phyloP scores from a whole-genome alignment of 805 yeast genomes.

The Starmerella vaccinii region DNA sequence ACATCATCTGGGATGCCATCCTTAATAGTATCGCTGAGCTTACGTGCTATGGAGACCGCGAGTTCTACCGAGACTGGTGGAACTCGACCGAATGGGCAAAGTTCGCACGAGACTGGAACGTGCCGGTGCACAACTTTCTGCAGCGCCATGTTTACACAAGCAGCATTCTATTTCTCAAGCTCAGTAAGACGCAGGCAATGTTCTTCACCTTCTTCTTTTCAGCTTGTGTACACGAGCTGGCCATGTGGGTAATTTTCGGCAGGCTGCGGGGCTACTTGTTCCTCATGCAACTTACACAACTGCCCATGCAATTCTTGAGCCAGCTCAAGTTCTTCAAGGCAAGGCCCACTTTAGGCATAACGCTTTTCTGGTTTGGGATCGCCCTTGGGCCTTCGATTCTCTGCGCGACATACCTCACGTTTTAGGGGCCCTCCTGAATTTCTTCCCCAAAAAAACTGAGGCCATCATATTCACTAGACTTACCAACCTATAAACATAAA shows the following conservation, averaged over 20 bases:
- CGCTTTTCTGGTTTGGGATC: conserved; percentile 84
- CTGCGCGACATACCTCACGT: conserved; percentile 72
- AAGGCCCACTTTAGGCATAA: conserved; percentile 58
- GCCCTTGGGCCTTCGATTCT: conserved; percentile 81
- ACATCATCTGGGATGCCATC: conserved; percentile 91
- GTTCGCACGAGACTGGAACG: conserved; percentile 88
- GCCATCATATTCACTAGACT: no score
- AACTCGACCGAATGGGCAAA: conserved; percentile 88
- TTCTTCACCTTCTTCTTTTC: conserved; percentile 52
- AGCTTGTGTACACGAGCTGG: conserved; percentile 76
- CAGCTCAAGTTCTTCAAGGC: conserved; percentile 48
- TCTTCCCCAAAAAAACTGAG: no score
- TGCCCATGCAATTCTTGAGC: conserved; percentile 64
- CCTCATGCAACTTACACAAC: conserved; percentile 72
- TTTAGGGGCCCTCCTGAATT: no score
- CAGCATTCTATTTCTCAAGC: conserved; percentile 61
- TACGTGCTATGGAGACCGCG: conserved; percentile 76
- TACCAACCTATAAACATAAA: no score
- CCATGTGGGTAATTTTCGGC: conserved; percentile 80
- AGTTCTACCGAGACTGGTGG: conserved; percentile 98
- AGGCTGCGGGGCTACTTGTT: conserved; percentile 72
- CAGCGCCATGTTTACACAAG: conserved; percentile 91
- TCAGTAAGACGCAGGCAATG: conserved; percentile 61
- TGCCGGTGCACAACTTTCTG: conserved; percentile 82
- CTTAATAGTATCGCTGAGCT: conserved; percentile 83